Evolutionary conservation across 495 filamentous ascomycete species (phyloP).

Genomic region (Neurospora sp.): DNA sequence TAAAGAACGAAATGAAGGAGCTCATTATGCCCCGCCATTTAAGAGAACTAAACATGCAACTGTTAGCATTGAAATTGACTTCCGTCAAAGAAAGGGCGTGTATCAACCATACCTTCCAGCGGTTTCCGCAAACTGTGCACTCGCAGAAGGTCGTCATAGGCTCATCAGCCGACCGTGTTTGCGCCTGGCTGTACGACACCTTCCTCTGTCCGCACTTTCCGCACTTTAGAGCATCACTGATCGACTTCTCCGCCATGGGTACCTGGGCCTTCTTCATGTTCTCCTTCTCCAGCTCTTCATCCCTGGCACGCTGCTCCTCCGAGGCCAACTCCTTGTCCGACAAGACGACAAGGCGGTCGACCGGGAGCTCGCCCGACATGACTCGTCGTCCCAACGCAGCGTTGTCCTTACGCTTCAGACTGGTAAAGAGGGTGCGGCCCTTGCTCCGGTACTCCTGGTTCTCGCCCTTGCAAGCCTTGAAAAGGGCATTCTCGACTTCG

Average conservation of each 20-base stretch:
- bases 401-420: constrained; percentile 88
- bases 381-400: constrained; percentile 62
- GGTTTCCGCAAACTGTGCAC: constrained; percentile 62
- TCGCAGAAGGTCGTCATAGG: constrained; percentile 80
- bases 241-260: constrained; percentile 75
- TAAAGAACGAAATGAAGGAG: neutral
- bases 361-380: constrained; percentile 56
- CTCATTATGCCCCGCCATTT: neutral
- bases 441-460: constrained; percentile 68
- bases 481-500: constrained; percentile 66
- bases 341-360: constrained; percentile 62
- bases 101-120: constrained; percentile 53
- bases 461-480: constrained; percentile 52
- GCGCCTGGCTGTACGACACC: constrained; percentile 90
- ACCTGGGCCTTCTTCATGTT: constrained; percentile 96
- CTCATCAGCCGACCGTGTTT: constrained; percentile 90
- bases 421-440: constrained; percentile 83
- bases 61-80: neutral
- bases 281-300: constrained; percentile 65
- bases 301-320: constrained; percentile 69
- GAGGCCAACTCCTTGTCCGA: constrained; percentile 36
- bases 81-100: constrained; percentile 8
- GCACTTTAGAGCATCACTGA: constrained; percentile 78
- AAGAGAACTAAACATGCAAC: constrained; percentile 10
- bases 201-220: constrained; percentile 83